Evolutionary conservation across 176 grass and related monocot species (phyloP).

Genomic region (Ananas comosus): DNA sequence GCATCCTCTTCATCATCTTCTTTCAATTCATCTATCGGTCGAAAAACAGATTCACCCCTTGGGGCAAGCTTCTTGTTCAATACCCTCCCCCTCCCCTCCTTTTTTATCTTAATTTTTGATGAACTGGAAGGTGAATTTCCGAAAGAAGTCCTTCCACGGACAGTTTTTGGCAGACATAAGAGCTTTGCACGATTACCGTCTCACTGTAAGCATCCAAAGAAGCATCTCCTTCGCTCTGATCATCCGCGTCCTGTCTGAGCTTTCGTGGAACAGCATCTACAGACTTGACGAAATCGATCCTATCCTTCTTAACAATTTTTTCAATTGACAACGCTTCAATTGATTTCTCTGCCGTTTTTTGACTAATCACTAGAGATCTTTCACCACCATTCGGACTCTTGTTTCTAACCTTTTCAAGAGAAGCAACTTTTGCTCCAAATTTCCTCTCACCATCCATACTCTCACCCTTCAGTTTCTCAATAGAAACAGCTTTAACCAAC

Average conservation of each 20-base stretch:
- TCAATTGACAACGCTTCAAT: neutral
- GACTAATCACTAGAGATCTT: neutral
- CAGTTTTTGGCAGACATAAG: constrained; percentile 39
- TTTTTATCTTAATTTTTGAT: constrained; percentile 24
- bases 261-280: neutral
- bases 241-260: constrained; percentile 3
- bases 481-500: neutral
- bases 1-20: constrained; percentile 14
- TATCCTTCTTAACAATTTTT: neutral
- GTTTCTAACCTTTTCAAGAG: neutral
- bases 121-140: neutral
- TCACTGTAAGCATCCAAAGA: constrained; percentile 9
- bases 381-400: neutral
- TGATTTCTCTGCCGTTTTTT: neutral
- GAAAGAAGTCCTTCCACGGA: constrained; percentile 35
- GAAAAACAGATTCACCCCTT: neutral
- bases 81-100: constrained; percentile 9
- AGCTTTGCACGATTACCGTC: constrained; percentile 30
- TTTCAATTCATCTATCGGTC: constrained; percentile 16
- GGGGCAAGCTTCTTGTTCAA: constrained; percentile 2
- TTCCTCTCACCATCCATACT: constrained; percentile 16
- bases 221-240: constrained; percentile 11
- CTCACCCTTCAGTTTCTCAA: constrained; percentile 11
- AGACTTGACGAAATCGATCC: constrained; percentile 4
- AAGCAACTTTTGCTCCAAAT: neutral